These are phyloP conservation scores for Didymosphaeria variabile DNA, from an alignment of 2,329 filamentous ascomycete species.

Conservation along the genomic window DNA sequence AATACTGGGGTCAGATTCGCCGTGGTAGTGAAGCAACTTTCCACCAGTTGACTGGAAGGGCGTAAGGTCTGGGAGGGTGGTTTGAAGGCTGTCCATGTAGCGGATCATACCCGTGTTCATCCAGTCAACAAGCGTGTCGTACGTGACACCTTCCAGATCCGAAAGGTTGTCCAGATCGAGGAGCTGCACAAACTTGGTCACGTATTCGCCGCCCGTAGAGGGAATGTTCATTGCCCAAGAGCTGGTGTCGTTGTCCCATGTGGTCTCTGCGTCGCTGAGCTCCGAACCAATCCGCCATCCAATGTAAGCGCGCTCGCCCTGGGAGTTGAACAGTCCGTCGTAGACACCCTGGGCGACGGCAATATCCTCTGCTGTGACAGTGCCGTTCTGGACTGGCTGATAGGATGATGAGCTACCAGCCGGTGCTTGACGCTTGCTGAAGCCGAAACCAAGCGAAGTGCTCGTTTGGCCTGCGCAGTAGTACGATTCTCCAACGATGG, in stretches of 20 bases:
- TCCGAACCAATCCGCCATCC: slow-evolving; percentile 46
- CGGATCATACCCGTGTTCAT: slow-evolving; percentile 60
- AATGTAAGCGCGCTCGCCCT: slow-evolving; percentile 54
- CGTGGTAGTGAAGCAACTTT: slow-evolving; percentile 68
- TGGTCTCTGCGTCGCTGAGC: slow-evolving; percentile 47
- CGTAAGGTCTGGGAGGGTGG: slow-evolving; percentile 63
- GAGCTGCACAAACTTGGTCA: slow-evolving; percentile 56
- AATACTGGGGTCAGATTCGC: slow-evolving; percentile 63
- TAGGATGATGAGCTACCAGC: slow-evolving; percentile 17
- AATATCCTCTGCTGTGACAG: slow-evolving; percentile 41
- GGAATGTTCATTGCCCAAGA: slow-evolving; percentile 46
- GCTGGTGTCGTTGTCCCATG: slow-evolving; percentile 45
- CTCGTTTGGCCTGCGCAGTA: slow-evolving; percentile 50
- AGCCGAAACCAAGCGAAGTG: slow-evolving; percentile 27
- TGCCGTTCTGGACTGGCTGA: slow-evolving; percentile 44
- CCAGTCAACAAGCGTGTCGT: slow-evolving; percentile 66
- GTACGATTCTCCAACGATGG: slow-evolving; percentile 59
- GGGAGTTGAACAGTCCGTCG: slow-evolving; percentile 52
- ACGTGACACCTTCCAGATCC: slow-evolving; percentile 55
- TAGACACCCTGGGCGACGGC: slow-evolving; percentile 35
- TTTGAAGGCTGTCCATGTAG: slow-evolving; percentile 63
- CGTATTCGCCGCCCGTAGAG: slow-evolving; percentile 51
- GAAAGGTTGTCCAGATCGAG: slow-evolving; percentile 33
- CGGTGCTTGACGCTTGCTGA: slow-evolving; percentile 25
- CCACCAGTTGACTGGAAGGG: slow-evolving; percentile 60